A percentile compares a stretch with the other conserved stretches of the same genome.
Conservation (phyloP, 306 rosid genomes). For the Vigna reflexopilosa region DNA sequence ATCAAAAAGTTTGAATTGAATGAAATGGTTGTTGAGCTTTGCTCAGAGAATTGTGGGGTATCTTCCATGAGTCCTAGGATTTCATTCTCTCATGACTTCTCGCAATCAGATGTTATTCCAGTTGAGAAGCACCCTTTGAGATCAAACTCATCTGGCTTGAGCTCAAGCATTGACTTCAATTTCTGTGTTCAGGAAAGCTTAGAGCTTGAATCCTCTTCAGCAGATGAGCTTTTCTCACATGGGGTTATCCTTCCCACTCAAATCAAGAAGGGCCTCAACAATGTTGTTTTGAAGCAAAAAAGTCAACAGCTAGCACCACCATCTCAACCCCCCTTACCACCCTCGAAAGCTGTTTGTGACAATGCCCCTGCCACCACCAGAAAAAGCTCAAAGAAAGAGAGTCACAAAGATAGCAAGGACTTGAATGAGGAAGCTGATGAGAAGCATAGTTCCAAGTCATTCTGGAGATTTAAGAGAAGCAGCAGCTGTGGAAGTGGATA, state of each 20-base stretch:
- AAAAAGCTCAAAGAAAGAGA: conserved; percentile 51
- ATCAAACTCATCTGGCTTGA: conserved; percentile 65
- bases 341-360: conserved; percentile 23
- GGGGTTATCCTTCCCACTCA: conserved; percentile 74
- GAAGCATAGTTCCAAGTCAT: conserved; percentile 66
- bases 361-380: conserved; percentile 27
- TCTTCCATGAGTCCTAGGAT: conserved; percentile 71
- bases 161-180: conserved; percentile 76
- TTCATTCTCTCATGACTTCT: conserved; percentile 83
- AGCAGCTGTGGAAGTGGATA: conserved; percentile 92
- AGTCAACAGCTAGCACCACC: conserved; percentile 30
- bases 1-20: background rate
- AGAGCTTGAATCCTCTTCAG: conserved; percentile 78
- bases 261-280: conserved; percentile 59
- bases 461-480: conserved; percentile 89
- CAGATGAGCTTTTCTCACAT: conserved; percentile 86
- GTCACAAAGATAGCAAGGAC: conserved; percentile 42
- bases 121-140: conserved; percentile 69
- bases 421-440: conserved; percentile 53
- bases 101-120: conserved; percentile 66
- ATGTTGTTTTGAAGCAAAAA: conserved; percentile 33
- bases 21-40: conserved; percentile 68
- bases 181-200: conserved; percentile 68
- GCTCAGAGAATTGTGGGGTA: conserved; percentile 61
- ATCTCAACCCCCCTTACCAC: conserved; percentile 42